phyloP scores from a whole-genome alignment of 768 basidiomycete species.

The Rhodosporidiobolus odoratus region DNA sequence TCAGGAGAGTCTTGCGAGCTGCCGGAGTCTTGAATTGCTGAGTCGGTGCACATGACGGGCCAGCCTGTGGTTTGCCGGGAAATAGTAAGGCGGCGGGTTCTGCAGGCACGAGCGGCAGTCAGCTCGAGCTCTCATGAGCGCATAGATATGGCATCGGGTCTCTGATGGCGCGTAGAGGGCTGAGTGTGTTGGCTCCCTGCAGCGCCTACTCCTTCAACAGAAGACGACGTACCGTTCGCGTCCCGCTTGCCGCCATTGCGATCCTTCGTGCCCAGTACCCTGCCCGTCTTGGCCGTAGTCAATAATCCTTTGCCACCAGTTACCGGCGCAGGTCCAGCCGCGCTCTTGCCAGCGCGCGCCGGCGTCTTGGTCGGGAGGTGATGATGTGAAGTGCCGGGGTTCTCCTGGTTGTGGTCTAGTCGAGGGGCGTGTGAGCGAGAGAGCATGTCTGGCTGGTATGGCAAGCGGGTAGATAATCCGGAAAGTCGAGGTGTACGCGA shows the following conservation, averaged over 20 bases:
- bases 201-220: neutral
- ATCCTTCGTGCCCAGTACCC: conserved; percentile 11
- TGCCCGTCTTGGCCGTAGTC: neutral
- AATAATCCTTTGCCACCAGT: conserved; percentile 10
- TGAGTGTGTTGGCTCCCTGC: neutral
- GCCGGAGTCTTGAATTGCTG: conserved; percentile 5
- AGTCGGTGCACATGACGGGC: neutral
- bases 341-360: conserved; percentile 9
- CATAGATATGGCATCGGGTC: no score
- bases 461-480: neutral
- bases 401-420: conserved; percentile 17
- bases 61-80: conserved; percentile 12
- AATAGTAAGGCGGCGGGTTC: conserved; percentile 13
- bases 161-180: neutral
- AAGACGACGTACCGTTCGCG: neutral
- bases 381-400: neutral
- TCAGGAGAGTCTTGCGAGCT: conserved; percentile 2
- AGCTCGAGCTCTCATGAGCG: neutral
- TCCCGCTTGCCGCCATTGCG: conserved; percentile 1
- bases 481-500: no score
- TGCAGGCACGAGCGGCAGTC: neutral
- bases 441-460: conserved; percentile 1
- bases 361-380: conserved; percentile 16
- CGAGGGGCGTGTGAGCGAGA: neutral
- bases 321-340: neutral